These are phyloP conservation scores for Yamadazyma dendronema DNA, from an alignment of 1,139 yeast species.

Conservation along the genomic window DNA sequence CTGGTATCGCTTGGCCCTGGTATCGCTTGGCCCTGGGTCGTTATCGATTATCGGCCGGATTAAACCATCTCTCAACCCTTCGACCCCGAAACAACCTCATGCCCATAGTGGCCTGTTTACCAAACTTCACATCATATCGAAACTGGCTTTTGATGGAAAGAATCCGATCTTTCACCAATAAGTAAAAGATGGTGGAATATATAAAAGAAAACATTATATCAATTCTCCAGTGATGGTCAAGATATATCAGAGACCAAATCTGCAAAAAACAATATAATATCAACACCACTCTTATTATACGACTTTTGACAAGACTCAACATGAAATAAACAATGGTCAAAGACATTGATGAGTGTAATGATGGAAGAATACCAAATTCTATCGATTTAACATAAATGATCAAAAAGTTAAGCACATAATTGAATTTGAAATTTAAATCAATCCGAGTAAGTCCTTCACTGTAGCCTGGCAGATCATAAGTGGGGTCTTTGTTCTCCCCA, in stretches of 20 bases:
- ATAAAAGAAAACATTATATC: conserved; percentile 48
- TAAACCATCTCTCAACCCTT: conserved; percentile 47
- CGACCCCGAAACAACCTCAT: conserved; percentile 57
- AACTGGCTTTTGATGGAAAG: conserved; percentile 31
- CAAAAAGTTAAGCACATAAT: conserved; percentile 44
- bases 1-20: too few relatives aligned
- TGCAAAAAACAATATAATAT: conserved; percentile 47
- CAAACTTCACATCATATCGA: conserved; percentile 26
- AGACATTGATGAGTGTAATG: conserved; percentile 66
- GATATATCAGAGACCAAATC: conserved; percentile 75
- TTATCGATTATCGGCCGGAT: conserved; percentile 27
- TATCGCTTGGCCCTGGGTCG: too few relatives aligned
- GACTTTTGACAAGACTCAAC: conserved; percentile 41
- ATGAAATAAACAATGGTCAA: conserved; percentile 50
- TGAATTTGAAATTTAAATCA: conserved; percentile 63
- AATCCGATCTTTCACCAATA: conserved; percentile 23
- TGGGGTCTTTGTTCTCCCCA: conserved; percentile 52
- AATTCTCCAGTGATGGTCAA: conserved; percentile 70
- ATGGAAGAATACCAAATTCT: conserved; percentile 71
- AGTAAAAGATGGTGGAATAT: conserved; percentile 18
- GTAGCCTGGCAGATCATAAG: conserved; percentile 62
- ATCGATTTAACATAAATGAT: conserved; percentile 69
- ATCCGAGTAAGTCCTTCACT: conserved; percentile 69
- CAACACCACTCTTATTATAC: conserved; percentile 30
- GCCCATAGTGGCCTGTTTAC: conserved; percentile 44